These are phyloP conservation scores for Coniosporium apollinis DNA, from an alignment of 495 filamentous ascomycete genomes.

Conservation along the genomic window DNA sequence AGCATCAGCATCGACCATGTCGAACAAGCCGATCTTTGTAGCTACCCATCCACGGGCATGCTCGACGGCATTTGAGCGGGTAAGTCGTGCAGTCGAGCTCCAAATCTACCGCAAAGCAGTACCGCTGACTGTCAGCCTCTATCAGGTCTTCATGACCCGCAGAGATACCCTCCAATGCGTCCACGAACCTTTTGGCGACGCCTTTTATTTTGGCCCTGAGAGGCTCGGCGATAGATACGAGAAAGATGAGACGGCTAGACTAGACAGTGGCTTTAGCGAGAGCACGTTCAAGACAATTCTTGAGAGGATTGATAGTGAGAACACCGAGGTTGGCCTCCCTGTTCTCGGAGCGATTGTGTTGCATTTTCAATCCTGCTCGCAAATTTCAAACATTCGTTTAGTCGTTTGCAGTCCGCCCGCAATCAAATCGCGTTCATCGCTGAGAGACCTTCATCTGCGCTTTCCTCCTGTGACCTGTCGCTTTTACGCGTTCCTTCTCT, in stretches of 20 bases:
- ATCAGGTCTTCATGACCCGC: slow-evolving; percentile 89
- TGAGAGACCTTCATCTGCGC: no score
- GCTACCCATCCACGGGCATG: slow-evolving; percentile 87
- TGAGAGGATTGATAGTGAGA: slow-evolving; percentile 48
- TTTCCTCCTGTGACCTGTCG: no score
- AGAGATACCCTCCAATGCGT: slow-evolving; percentile 60
- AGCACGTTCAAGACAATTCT: slow-evolving; percentile 64
- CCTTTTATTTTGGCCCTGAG: slow-evolving; percentile 90
- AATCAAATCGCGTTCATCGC: no score
- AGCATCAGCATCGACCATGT: no score
- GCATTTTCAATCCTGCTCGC: no score
- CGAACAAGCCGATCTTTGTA: slow-evolving; percentile 69
- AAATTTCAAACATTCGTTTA: no score
- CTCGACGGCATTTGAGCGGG: slow-evolving; percentile 91
- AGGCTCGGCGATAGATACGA: slow-evolving; percentile 60
- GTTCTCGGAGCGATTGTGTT: slow-evolving; percentile 6
- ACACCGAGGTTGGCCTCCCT: slow-evolving; percentile 42
- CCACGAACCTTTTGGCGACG: slow-evolving; percentile 93
- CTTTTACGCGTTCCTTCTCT: no score
- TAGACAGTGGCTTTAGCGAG: slow-evolving; percentile 56
- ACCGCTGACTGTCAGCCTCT: no score
- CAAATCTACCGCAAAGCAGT: not conserved
- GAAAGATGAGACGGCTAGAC: slow-evolving; percentile 49
- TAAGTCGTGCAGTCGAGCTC: slow-evolving; percentile 23
- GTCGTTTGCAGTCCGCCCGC: no score